A percentile compares a stretch with the other conserved stretches of the same genome.
Conservation (phyloP, 805 yeast species). For the Candida nitratophila region DNA sequence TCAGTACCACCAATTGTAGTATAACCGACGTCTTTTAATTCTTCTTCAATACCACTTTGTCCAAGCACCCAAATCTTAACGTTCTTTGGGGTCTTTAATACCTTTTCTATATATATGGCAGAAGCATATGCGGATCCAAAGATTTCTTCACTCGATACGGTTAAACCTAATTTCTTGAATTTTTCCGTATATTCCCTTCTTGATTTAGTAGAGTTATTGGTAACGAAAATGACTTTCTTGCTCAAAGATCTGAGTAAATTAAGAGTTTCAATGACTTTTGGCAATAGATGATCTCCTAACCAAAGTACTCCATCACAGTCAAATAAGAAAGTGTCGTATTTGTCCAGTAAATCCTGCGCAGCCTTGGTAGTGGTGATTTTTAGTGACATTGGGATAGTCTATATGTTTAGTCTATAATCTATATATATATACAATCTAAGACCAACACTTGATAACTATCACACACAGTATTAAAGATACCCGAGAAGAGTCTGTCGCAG, state of each 20-base stretch:
- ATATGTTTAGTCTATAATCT: background rate
- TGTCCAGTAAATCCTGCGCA: slow-evolving; percentile 47
- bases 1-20: slow-evolving; percentile 79
- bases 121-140: slow-evolving; percentile 92
- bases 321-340: slow-evolving; percentile 80
- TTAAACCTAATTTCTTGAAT: slow-evolving; percentile 54
- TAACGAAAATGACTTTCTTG: slow-evolving; percentile 80
- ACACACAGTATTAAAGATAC: no score
- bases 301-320: slow-evolving; percentile 98
- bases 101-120: slow-evolving; percentile 76
- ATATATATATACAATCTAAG: no score
- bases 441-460: no score
- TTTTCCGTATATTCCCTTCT: slow-evolving; percentile 69
- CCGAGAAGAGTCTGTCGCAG: no score
- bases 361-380: slow-evolving; percentile 43
- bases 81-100: slow-evolving; percentile 63
- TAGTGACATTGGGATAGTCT: slow-evolving; percentile 30
- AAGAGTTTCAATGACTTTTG: slow-evolving; percentile 72
- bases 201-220: slow-evolving; percentile 93
- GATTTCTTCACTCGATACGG: slow-evolving; percentile 53
- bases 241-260: slow-evolving; percentile 43
- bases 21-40: slow-evolving; percentile 69
- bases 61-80: slow-evolving; percentile 88
- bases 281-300: slow-evolving; percentile 80
- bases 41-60: slow-evolving; percentile 78